Evolutionary conservation across 1,284 basidiomycete species (phyloP), one percentile per base, ranked within the genome.

Genomic region (Melampsora americana): DNA sequence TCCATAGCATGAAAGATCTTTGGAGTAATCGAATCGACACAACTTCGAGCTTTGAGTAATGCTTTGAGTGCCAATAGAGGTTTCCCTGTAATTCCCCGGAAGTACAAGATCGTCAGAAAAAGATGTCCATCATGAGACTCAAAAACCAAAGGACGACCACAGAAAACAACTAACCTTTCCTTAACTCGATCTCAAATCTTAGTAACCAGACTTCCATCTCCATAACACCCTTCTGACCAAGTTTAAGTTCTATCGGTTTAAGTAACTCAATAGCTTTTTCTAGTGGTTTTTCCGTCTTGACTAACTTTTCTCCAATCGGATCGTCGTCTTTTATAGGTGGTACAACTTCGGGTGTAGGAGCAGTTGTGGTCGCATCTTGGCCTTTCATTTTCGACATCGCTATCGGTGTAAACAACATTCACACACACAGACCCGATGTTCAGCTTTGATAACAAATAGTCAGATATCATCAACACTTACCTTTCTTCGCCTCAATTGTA

Each of bases 221-320:
- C 30, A 65, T 28, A 30, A 66, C 64, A 18, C 56, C 30, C 32
- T 30, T 64, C 28, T 32, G 61, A 35, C 28, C 30, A 64, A 64
- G 26, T 30, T 26, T 20, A 12, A 84, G 84, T 23, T 87, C 85
- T 14, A 98, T 83, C 1, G 90, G 90, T n/a, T 85, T 84, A 39
- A 97, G 84, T 32, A 92, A 83, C 81, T 90, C 91, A 70, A 87
- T 86, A 0, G 94, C 93, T 18, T 87, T 87, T 66, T 91, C 91
- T 2, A 99, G 85, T 1, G 90, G 89, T 76, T 91, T 90, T 1
- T 87, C 81, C 9, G 86, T 85, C 59, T 86, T 84, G 46, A 94
- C 82, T 2, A 93, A 84, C 80, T 90, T 90, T 69, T 87, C 81
- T 32, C 94, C 94, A 28, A 90, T 88, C 0, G 92, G 91, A 82